These are phyloP conservation scores for Eudorina sp. DNA, from an alignment of 139 green algal genomes.

Conservation along the genomic window DNA sequence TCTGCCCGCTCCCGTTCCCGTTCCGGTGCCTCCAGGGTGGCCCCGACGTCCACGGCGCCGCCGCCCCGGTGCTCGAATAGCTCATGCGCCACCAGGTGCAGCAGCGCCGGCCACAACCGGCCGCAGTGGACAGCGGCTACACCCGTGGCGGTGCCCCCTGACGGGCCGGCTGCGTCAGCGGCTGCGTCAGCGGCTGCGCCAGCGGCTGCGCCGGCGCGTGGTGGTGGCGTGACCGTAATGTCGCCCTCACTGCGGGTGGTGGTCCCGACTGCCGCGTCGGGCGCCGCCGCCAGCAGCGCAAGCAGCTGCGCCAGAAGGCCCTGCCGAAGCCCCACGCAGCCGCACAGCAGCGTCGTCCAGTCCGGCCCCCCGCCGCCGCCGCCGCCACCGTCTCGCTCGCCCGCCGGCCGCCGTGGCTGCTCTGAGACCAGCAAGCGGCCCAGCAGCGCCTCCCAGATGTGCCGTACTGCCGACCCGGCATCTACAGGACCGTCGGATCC, in stretches of 20 bases:
- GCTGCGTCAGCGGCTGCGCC: not conserved
- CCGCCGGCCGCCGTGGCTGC: not conserved
- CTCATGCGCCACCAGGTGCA: slow-evolving; percentile 56
- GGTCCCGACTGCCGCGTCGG: too few species aligned
- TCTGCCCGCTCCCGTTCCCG: not conserved
- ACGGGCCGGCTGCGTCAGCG: too few species aligned
- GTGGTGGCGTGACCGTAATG: not conserved
- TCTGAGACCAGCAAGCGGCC: not conserved
- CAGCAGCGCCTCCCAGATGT: slow-evolving; percentile 28
- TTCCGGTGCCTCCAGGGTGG: not conserved
- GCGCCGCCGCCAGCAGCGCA: not conserved
- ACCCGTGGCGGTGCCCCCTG: too few species aligned
- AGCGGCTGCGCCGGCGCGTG: not conserved
- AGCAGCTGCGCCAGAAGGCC: slow-evolving; percentile 24
- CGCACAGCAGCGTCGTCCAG: not conserved
- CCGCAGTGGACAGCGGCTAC: not conserved
- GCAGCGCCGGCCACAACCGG: slow-evolving; percentile 22
- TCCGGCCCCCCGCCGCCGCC: not conserved
- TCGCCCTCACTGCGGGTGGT: not conserved
- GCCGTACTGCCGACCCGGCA: not conserved
- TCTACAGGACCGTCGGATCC: too few species aligned
- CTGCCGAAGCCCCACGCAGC: slow-evolving; percentile 33
- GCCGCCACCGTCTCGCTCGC: not conserved
- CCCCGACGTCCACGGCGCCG: not conserved
- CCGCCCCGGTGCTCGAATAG: slow-evolving; percentile 11